Conservation (phyloP, 2,329 filamentous ascomycete species). For the Plectosphaerella cucumerina region DNA sequence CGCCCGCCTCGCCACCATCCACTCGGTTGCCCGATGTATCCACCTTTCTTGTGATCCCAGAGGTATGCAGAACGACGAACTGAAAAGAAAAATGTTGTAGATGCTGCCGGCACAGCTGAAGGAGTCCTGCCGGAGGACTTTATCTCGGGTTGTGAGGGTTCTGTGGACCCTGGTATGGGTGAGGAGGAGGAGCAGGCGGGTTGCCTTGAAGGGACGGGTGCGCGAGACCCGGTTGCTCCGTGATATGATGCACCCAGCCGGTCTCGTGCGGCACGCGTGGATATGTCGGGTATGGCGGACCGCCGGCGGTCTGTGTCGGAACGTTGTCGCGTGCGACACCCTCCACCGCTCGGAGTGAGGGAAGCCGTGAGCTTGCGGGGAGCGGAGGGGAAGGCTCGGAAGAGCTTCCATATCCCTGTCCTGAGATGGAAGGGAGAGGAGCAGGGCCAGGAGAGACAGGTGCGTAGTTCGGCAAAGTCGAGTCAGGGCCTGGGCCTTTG, state of each 20-base stretch:
- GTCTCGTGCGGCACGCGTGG: slow-evolving; percentile 12
- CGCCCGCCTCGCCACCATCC: background rate
- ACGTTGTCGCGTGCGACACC: slow-evolving; percentile 9
- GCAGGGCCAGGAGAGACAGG: slow-evolving; percentile 25
- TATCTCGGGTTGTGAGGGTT: too few relatives aligned
- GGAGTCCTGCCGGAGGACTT: too few relatives aligned
- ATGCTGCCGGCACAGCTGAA: too few relatives aligned
- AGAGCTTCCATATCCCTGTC: slow-evolving; percentile 29
- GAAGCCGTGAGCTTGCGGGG: slow-evolving; percentile 37
- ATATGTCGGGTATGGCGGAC: slow-evolving; percentile 9
- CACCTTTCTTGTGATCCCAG: background rate
- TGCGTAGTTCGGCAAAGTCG: slow-evolving; percentile 33
- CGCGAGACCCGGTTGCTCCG: background rate
- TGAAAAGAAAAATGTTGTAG: too few relatives aligned
- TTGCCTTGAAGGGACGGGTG: background rate
- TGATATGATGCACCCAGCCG: slow-evolving; percentile 7
- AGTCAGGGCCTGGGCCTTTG: slow-evolving; percentile 41
- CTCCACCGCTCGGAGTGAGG: slow-evolving; percentile 44
- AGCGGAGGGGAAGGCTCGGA: slow-evolving; percentile 32
- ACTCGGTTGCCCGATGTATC: background rate
- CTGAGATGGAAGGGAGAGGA: slow-evolving; percentile 36
- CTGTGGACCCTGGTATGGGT: too few relatives aligned
- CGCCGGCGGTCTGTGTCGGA: slow-evolving; percentile 1
- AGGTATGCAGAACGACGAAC: too few relatives aligned
- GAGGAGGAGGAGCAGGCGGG: background rate